Percentiles rank a stretch among this genome's conserved stretches.
Conservation (phyloP, 306 rosid species). For the Clitoria ternatea region DNA sequence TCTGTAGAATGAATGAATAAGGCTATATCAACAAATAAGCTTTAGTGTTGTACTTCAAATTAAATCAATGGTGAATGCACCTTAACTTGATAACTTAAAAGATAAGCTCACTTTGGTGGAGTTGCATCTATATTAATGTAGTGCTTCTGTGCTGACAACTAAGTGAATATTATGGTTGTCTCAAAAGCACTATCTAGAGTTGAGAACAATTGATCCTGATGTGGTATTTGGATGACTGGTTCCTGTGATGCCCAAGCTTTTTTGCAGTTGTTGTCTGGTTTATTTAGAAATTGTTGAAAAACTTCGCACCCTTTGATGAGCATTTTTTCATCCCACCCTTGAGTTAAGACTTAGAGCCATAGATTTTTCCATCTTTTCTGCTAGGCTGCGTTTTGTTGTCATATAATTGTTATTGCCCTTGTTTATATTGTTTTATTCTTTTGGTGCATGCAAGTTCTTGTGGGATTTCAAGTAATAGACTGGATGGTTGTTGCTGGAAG, state of each 20-base stretch:
- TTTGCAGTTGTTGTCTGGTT: neutral
- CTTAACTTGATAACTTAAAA: neutral
- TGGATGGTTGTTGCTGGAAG: neutral
- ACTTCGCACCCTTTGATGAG: neutral
- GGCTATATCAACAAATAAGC: neutral
- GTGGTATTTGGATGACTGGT: neutral
- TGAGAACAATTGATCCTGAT: neutral
- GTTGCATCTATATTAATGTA: neutral
- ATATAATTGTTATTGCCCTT: neutral
- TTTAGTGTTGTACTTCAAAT: neutral
- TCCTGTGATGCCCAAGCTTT: neutral
- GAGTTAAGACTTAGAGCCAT: neutral
- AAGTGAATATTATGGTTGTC: neutral
- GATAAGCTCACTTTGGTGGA: neutral
- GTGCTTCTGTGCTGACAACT: neutral
- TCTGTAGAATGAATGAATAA: neutral
- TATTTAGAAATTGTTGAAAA: neutral
- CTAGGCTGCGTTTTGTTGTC: neutral
- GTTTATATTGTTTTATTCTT: neutral
- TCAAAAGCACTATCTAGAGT: neutral
- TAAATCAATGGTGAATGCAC: neutral
- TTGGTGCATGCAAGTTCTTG: neutral
- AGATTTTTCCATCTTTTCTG: neutral
- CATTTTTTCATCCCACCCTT: neutral
- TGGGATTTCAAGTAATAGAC: neutral